A percentile compares a stretch with the other conserved stretches of the same genome.
Conservation (phyloP, 495 filamentous ascomycete species). For the Annulohypoxylon stygium region DNA sequence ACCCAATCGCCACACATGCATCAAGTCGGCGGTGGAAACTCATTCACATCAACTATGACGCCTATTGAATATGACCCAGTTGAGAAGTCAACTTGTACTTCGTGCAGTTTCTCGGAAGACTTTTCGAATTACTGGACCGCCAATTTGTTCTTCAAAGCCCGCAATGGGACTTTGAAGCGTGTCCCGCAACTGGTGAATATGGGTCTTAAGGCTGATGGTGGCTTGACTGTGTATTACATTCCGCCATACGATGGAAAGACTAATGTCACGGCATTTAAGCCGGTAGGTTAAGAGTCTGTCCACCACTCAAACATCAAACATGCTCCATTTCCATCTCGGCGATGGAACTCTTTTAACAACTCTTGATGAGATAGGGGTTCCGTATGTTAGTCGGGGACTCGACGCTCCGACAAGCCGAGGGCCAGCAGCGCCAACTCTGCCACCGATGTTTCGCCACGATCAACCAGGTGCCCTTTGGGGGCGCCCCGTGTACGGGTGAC, state of each 20-base stretch:
- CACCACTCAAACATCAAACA: background rate
- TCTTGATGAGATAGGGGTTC: slow-evolving; percentile 60
- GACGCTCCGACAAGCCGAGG: slow-evolving; percentile 57
- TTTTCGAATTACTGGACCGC: slow-evolving; percentile 62
- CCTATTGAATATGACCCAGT: slow-evolving; percentile 47
- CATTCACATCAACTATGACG: slow-evolving; percentile 51
- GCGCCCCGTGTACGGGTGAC: slow-evolving; percentile 51
- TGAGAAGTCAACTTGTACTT: slow-evolving; percentile 50
- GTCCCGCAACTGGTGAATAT: slow-evolving; percentile 56
- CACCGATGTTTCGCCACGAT: slow-evolving; percentile 55
- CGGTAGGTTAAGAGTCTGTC: slow-evolving; percentile 42
- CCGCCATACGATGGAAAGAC: slow-evolving; percentile 54
- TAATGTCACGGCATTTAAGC: slow-evolving; percentile 61
- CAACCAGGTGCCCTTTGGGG: slow-evolving; percentile 54
- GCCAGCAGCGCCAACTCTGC: slow-evolving; percentile 53
- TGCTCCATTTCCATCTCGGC: background rate
- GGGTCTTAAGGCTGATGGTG: slow-evolving; percentile 53
- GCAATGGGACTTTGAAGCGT: slow-evolving; percentile 57
- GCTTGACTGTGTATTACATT: slow-evolving; percentile 60
- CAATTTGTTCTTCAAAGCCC: slow-evolving; percentile 56
- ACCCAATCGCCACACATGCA: slow-evolving; percentile 55
- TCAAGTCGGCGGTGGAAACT: slow-evolving; percentile 59
- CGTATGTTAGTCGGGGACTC: slow-evolving; percentile 81
- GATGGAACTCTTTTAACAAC: background rate
- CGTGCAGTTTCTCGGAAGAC: slow-evolving; percentile 53